phyloP scores from a whole-genome alignment of 2,329 filamentous ascomycete genomes.

The Venturia oleaginea region DNA sequence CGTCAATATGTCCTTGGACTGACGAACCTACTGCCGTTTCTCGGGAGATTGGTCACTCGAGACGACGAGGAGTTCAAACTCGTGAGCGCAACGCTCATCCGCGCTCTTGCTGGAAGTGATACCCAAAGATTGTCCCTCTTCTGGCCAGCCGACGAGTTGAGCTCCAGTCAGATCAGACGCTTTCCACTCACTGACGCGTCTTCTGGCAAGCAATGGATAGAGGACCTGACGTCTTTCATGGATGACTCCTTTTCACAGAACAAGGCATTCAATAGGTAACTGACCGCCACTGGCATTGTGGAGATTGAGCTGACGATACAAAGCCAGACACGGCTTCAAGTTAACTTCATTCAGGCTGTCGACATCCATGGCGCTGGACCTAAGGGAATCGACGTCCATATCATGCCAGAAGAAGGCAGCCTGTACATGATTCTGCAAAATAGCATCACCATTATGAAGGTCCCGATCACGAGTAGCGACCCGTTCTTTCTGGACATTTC shows the following conservation, averaged over 20 bases:
- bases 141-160: constrained; percentile 4
- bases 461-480: neutral
- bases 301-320: neutral
- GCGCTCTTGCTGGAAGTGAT: constrained; percentile 5
- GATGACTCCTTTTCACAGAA: constrained; percentile 1
- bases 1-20: constrained; percentile 2
- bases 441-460: neutral
- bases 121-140: constrained; percentile 4
- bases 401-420: neutral
- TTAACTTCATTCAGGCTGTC: neutral
- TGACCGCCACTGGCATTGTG: neutral
- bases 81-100: constrained; percentile 1
- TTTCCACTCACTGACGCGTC: neutral
- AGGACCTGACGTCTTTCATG: constrained; percentile 1
- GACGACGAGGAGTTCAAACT: constrained; percentile 7
- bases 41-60: neutral
- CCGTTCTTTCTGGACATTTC: neutral
- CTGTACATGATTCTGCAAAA: constrained; percentile 2
- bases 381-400: neutral
- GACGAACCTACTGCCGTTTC: neutral
- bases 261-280: constrained; percentile 4
- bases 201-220: constrained; percentile 6
- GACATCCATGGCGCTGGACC: neutral
- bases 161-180: neutral
- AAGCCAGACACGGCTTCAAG: neutral